These are phyloP conservation scores for Colletotrichum musicola DNA, from an alignment of 2,329 filamentous ascomycete species.

Conservation along the genomic window DNA sequence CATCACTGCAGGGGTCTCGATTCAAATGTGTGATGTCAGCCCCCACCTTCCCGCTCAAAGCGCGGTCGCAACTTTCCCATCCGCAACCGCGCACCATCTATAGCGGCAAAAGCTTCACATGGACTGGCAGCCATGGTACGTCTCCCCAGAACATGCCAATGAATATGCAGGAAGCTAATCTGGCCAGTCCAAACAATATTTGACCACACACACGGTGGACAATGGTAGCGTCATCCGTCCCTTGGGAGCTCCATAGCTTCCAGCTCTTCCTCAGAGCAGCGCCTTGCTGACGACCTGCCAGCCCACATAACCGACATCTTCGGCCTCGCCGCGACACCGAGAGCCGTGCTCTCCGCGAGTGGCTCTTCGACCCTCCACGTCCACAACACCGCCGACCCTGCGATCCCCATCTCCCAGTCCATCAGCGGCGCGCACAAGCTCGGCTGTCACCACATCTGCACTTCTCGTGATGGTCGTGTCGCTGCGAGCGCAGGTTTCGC, in stretches of 20 bases:
- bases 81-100: conserved; percentile 42
- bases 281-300: conserved; percentile 49
- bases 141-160: not conserved
- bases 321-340: conserved; percentile 80
- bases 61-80: conserved; percentile 27
- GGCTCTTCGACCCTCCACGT: conserved; percentile 86
- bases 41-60: conserved; percentile 34
- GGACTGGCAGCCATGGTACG: conserved; percentile 57
- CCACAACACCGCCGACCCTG: conserved; percentile 78
- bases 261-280: not conserved
- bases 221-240: conserved; percentile 69
- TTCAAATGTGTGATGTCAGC: conserved; percentile 38
- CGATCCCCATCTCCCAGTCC: conserved; percentile 83
- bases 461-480: conserved; percentile 74
- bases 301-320: conserved; percentile 90
- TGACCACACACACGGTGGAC: conserved; percentile 91
- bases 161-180: conserved; percentile 34
- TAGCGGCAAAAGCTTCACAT: conserved; percentile 44
- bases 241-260: conserved; percentile 7
- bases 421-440: conserved; percentile 85
- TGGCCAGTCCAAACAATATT: conserved; percentile 95
- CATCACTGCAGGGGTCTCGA: conserved; percentile 25
- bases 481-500: conserved; percentile 90
- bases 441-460: conserved; percentile 90
- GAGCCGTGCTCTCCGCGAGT: conserved; percentile 83